Percentiles rank a stretch among this genome's conserved stretches.
Conservation (phyloP, 257 asterid genomes). For the Ocimum tenuiflorum region DNA sequence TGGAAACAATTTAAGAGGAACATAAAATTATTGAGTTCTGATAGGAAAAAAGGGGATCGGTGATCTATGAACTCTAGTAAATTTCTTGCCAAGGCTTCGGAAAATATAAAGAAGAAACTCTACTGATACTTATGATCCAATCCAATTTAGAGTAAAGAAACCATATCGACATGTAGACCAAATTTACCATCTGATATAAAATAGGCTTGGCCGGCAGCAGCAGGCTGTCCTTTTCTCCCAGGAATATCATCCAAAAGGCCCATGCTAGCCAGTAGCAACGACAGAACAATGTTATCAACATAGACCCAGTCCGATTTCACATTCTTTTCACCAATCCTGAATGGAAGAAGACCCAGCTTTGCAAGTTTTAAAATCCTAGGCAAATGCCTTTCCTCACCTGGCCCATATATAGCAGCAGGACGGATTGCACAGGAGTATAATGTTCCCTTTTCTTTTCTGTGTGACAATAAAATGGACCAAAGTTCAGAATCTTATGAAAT, state of each 20-base stretch:
- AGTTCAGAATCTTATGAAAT: not conserved
- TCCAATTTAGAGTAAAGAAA: not conserved
- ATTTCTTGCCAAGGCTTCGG: not conserved
- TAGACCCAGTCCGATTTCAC: conserved; percentile 93
- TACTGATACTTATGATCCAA: not conserved
- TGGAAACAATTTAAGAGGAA: conserved; percentile 6
- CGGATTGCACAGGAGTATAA: conserved; percentile 84
- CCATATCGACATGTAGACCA: not conserved
- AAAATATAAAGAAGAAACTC: not conserved
- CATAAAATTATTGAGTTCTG: not conserved
- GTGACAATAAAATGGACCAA: conserved; percentile 2
- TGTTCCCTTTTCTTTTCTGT: conserved; percentile 55
- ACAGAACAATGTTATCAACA: conserved; percentile 73
- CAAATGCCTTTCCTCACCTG: conserved; percentile 94
- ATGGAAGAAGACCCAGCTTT: conserved; percentile 78
- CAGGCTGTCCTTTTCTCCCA: conserved; percentile 65
- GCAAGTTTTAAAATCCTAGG: conserved; percentile 73
- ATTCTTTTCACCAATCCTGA: conserved; percentile 48
- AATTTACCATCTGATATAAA: conserved; percentile 86
- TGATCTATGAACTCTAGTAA: not conserved
- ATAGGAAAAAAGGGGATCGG: not conserved
- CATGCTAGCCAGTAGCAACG: conserved; percentile 90
- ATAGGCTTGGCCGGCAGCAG: conserved; percentile 92
- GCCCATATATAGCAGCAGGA: conserved; percentile 97
- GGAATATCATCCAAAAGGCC: conserved; percentile 91